phyloP scores from a whole-genome alignment of 2,329 filamentous ascomycete species.

The Verticillium longisporum region DNA sequence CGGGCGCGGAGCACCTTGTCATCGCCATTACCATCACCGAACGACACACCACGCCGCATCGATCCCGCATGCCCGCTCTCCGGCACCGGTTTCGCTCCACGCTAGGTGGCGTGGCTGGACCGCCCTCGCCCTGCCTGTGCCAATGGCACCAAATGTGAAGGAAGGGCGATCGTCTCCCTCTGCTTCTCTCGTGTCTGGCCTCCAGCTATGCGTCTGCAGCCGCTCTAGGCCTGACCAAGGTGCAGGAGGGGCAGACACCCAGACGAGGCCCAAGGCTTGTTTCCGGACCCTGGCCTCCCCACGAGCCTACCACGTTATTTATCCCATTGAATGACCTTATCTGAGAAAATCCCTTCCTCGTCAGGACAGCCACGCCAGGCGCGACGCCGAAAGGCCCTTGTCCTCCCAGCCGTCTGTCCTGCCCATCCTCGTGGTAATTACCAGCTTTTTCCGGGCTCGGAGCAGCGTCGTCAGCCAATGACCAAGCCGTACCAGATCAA shows the following conservation, averaged over 20 bases:
- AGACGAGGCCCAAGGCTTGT: neutral
- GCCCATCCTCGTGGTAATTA: neutral
- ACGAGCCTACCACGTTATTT: neutral
- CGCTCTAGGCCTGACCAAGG: neutral
- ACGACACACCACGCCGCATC: neutral
- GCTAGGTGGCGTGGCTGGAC: neutral
- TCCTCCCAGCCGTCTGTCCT: neutral
- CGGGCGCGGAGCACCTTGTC: neutral
- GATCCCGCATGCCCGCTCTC: neutral
- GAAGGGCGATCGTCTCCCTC: neutral
- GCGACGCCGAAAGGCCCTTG: neutral
- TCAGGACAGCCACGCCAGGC: neutral
- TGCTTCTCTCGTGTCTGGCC: neutral
- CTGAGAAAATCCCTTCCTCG: neutral
- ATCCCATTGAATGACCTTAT: neutral
- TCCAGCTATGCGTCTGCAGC: neutral
- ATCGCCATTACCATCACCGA: neutral
- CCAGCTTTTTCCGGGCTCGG: neutral
- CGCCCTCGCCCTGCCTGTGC: neutral
- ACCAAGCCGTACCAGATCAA: neutral
- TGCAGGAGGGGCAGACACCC: neutral
- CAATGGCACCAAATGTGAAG: neutral
- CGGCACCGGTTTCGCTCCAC: neutral
- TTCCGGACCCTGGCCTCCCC: neutral
- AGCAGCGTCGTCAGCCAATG: neutral